Evolutionary conservation across 345 rosid species (phyloP).

Genomic region (Hirschfeldia incana): DNA sequence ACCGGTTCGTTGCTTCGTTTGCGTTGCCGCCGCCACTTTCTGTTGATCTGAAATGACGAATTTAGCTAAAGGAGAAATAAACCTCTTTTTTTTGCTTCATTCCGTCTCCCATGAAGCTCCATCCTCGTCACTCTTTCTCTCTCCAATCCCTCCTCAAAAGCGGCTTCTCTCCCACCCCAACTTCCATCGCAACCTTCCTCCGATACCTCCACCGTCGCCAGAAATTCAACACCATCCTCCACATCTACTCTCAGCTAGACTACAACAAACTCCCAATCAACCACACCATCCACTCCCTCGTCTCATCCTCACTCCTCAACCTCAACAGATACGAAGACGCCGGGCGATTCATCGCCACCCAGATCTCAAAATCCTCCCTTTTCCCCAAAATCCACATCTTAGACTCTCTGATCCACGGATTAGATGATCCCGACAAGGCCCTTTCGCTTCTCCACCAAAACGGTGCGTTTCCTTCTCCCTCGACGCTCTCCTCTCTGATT

Average conservation of each 20-base stretch:
- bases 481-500: slow-evolving; percentile 56
- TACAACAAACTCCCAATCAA: slow-evolving; percentile 21
- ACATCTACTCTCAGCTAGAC: slow-evolving; percentile 33
- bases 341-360: slow-evolving; percentile 50
- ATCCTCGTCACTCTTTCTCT: slow-evolving; percentile 28
- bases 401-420: slow-evolving; percentile 61
- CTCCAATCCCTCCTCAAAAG: slow-evolving; percentile 37
- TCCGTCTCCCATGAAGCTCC: slow-evolving; percentile 15
- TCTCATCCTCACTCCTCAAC: slow-evolving; percentile 54
- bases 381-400: slow-evolving; percentile 40
- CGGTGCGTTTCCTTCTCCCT: slow-evolving; percentile 63
- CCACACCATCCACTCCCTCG: slow-evolving; percentile 47
- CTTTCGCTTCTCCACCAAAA: slow-evolving; percentile 45
- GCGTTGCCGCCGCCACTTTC: too few relatives aligned
- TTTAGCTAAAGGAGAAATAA: too few relatives aligned
- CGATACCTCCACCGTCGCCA: slow-evolving; percentile 27
- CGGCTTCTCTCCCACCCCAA: slow-evolving; percentile 35
- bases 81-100: neutral
- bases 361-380: slow-evolving; percentile 38
- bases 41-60: too few relatives aligned
- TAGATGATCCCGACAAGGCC: slow-evolving; percentile 53
- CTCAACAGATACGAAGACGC: slow-evolving; percentile 62
- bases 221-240: slow-evolving; percentile 26
- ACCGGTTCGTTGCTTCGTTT: too few relatives aligned
- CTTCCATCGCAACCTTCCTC: slow-evolving; percentile 28